phyloP scores from a whole-genome alignment of 176 grass and related monocot genomes.

The Eleusine indica region DNA sequence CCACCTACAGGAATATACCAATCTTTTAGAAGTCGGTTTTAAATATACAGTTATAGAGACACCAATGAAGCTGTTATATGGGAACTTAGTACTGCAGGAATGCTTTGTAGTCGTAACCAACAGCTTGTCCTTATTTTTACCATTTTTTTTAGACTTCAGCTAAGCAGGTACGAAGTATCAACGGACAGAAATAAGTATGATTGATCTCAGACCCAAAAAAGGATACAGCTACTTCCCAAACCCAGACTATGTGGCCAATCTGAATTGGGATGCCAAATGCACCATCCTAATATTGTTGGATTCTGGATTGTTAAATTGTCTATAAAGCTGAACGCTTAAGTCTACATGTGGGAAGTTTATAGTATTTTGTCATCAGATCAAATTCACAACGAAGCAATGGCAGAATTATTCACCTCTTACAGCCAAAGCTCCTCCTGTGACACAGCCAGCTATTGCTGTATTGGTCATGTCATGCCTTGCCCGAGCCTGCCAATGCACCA shows the following conservation, averaged over 20 bases:
- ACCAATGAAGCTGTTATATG: not conserved
- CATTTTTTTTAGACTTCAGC: not conserved
- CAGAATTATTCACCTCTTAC: conserved; percentile 63
- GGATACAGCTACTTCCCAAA: not conserved
- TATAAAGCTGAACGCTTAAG: not conserved
- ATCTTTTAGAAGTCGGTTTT: conserved; percentile 14
- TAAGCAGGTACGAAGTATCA: not conserved
- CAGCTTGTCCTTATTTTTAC: too few relatives aligned
- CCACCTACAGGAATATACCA: conserved; percentile 72
- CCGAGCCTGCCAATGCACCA: conserved; percentile 53
- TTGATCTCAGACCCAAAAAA: not conserved
- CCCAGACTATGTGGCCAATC: not conserved
- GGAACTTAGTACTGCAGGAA: not conserved
- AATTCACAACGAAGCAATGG: not conserved
- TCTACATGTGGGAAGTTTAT: not conserved
- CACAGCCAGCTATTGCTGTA: conserved; percentile 85
- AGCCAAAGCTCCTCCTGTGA: conserved; percentile 86
- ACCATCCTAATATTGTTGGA: conserved; percentile 18
- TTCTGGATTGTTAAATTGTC: conserved; percentile 15
- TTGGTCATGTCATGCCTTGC: conserved; percentile 96
- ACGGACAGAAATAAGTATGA: not conserved
- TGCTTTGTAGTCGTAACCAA: too few relatives aligned
- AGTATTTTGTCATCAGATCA: not conserved
- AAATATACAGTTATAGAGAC: not conserved
- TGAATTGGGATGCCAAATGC: not conserved